Evolutionary conservation across 2,329 filamentous ascomycete genomes (phyloP).

Genomic region (Penicillium capsulatum): DNA sequence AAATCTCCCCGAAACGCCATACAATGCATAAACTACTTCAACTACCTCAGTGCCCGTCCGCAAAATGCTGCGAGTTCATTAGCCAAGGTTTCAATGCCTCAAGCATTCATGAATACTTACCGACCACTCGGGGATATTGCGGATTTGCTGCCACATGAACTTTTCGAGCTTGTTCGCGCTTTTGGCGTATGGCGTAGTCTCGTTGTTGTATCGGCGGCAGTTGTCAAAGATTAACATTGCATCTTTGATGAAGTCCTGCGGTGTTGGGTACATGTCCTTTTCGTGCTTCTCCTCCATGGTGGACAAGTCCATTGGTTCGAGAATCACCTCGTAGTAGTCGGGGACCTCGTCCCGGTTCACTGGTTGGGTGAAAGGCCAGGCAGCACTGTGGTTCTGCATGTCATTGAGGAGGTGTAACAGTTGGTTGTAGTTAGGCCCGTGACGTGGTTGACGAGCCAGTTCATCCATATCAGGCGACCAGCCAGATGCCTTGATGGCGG

Average conservation of each 20-base stretch:
- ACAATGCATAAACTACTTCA: conserved; percentile 12
- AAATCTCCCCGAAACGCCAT: conserved; percentile 15
- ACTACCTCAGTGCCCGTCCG: conserved; percentile 31
- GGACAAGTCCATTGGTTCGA: conserved; percentile 91
- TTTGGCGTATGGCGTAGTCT: conserved; percentile 91
- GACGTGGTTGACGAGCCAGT: conserved; percentile 85
- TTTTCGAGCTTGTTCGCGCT: conserved; percentile 89
- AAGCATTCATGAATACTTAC: conserved; percentile 31
- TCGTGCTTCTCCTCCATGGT: conserved; percentile 97
- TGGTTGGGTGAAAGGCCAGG: conserved; percentile 91
- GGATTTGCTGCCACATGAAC: conserved; percentile 92
- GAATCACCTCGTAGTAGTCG: conserved; percentile 99
- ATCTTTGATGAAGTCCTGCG: conserved; percentile 89
- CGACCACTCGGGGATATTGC: conserved; percentile 90
- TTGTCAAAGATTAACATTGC: conserved; percentile 89
- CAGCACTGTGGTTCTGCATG: conserved; percentile 85
- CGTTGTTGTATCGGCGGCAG: conserved; percentile 93
- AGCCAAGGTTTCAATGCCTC: conserved; percentile 9
- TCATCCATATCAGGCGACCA: conserved; percentile 99
- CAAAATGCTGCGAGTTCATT: conserved; percentile 35
- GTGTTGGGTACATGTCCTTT: conserved; percentile 82
- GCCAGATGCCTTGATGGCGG: conserved; percentile 83
- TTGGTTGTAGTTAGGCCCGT: conserved; percentile 94
- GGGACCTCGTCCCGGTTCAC: conserved; percentile 94
- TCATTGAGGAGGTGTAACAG: conserved; percentile 89